phyloP scores from a whole-genome alignment of 78 protist genomes.

The Protostelium mycophagum region DNA sequence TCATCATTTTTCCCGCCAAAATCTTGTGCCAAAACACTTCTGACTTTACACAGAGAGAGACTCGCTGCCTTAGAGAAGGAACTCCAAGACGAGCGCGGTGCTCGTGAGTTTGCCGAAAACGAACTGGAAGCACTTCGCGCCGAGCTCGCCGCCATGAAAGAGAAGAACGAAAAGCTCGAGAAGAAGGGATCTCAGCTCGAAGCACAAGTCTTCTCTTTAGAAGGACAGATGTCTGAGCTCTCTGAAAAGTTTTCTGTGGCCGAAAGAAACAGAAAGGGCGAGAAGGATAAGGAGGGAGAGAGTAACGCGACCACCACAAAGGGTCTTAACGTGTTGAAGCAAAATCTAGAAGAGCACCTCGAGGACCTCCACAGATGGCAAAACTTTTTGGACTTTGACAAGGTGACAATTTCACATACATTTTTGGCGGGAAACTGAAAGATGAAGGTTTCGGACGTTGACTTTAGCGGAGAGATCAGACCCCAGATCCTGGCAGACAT shows the following conservation, averaged over 20 bases:
- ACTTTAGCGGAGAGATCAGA: background rate
- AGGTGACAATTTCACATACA: background rate
- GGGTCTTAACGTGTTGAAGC: conserved; percentile 5
- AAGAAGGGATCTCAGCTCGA: background rate
- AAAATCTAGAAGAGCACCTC: conserved; percentile 4
- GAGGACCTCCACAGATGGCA: conserved; percentile 17
- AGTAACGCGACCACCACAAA: background rate
- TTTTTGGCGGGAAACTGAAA: no score
- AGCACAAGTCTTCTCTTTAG: background rate
- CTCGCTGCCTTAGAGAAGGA: background rate
- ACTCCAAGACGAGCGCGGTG: background rate
- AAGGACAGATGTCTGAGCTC: background rate
- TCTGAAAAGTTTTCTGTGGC: background rate
- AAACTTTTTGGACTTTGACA: background rate
- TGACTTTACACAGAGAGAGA: background rate
- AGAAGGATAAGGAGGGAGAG: background rate
- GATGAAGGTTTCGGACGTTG: background rate
- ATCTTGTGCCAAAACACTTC: background rate
- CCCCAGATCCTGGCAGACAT: background rate
- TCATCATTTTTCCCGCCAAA: background rate
- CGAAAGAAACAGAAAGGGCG: background rate
- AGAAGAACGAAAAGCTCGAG: background rate
- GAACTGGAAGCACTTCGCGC: background rate
- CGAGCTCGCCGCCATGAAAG: background rate
- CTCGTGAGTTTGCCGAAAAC: background rate